Conservation (phyloP, 2,329 filamentous ascomycete species). For the Purpureocillium lavendulum region DNA sequence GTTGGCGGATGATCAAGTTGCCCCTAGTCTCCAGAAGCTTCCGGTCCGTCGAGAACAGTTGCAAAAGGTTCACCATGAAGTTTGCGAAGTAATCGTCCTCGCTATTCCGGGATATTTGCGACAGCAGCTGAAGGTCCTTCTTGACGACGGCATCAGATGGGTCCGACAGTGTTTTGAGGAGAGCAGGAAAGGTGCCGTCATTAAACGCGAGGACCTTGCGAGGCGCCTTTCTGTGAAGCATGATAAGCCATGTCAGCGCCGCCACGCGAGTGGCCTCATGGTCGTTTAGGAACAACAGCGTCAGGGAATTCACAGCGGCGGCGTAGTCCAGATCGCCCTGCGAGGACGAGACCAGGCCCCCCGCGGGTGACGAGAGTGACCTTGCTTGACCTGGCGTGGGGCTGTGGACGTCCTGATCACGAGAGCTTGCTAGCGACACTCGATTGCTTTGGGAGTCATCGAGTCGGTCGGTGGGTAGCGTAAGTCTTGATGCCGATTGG, state of each 20-base stretch:
- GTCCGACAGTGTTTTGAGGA: constrained; percentile 93
- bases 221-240: constrained; percentile 93
- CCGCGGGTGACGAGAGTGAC: constrained; percentile 35
- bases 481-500: constrained; percentile 29
- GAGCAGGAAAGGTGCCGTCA: constrained; percentile 90
- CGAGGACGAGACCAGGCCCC: constrained; percentile 31
- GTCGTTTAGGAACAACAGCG: constrained; percentile 88
- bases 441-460: constrained; percentile 42
- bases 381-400: constrained; percentile 42
- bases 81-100: constrained; percentile 97
- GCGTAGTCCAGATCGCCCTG: constrained; percentile 86
- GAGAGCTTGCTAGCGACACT: constrained; percentile 42
- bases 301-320: constrained; percentile 86
- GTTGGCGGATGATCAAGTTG: constrained; percentile 91
- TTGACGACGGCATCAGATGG: constrained; percentile 93
- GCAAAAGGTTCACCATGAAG: constrained; percentile 94
- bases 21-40: constrained; percentile 85
- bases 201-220: constrained; percentile 91
- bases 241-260: constrained; percentile 91
- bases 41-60: constrained; percentile 90
- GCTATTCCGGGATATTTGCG: constrained; percentile 92
- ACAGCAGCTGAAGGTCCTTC: constrained; percentile 84
- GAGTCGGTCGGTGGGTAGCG: constrained; percentile 33
- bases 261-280: constrained; percentile 93
- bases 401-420: constrained; percentile 44